Evolutionary conservation across 2,329 filamentous ascomycete genomes (phyloP), one percentile per base, ranked within the genome.

Genomic region (Pseudocercospora eumusae): DNA sequence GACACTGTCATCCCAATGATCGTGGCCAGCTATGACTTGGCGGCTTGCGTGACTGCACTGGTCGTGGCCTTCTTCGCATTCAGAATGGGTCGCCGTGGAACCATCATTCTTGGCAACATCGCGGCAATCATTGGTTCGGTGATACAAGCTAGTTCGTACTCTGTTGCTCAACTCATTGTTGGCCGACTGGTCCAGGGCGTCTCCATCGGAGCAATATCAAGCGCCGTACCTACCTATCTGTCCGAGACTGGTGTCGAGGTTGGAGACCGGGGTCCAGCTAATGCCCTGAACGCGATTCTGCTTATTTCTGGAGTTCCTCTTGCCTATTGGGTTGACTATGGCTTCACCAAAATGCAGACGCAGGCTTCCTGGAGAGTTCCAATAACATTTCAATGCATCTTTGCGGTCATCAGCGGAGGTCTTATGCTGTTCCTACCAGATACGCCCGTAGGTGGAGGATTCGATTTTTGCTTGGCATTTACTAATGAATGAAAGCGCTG

Each of bases 101-200:
- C 69, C 6, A 75, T 83, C 47, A 66, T 83, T 44, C 63, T 80
- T 2, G 81, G 81, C 11, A 80, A 79, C 0, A 77, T 76, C 0
- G 78, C 82, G 61, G 81, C 83, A 78, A 73, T 72, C 25, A 70
- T 81, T 45, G 81, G 81, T 1, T 80, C 79, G 1, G 74, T 82
- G 45, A 59, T 69, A 6, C 68, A 70, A 45, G 62, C 60, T 6
- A 64, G 65, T 2, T 53, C 77, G 72, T 65, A 78, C 73, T 54
- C 57, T 10, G 59, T 73, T 72, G 65, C 78, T 1, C 68, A 70
- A 28, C 81, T 83, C 76, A 80, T 83, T 58, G 77, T 81, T 18
- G 81, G 80, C 10, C 60, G 80, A 13, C 76, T 83, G 40, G 69
- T 79, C 7, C 73, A 76, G 1, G 80, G 81, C 9, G 76, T 83